Base-by-base conservation (phyloP, 345 rosid genomes). In the Excoecaria agallocha region DNA sequence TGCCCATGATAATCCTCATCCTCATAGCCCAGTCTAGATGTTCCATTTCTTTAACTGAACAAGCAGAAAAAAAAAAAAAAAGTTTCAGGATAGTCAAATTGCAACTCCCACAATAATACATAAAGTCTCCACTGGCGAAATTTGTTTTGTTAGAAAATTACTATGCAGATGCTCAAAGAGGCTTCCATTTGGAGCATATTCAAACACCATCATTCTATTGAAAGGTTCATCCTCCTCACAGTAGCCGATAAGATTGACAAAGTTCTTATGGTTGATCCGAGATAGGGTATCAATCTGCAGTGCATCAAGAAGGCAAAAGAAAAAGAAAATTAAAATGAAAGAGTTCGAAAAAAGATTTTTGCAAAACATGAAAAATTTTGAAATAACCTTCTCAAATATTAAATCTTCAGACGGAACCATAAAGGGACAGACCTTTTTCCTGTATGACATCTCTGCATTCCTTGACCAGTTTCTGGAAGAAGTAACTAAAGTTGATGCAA, bases 171-270 rank as follows among this genome's bases (percentile, higher is more conserved):
- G 98, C 84, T 96, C 99, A 59, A 79, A 90, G 70, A 96, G 89
- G 49, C 79, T 79, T 74, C 97, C 98, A 72, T 93, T 96, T 13
- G 97, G 99, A 79, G 97, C 97, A 77, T 93, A 91, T 88, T 96
- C 98, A 57, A 93, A 96, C 77, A 96, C 98, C 97, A 96, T 93
- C 98, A 96, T 91, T 81, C 98, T 85, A 66, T 76, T 86, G 81
- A 96, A 96, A 10, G 97, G 99, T 75, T 89, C 91, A 50, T 90
- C 81, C 83, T 96, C 99, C 81, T 90, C 97, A 35, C 91, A 91
- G 68, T 73, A 91, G 56, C 98, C 98, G 72, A 91, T 87, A 46
- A 93, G 93, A 79, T 96, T 93, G 68, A 90, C 90, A 75, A 91
- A 96, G 88, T 93, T 96, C 87, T 90, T 96, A 66, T 96, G 98